Percentiles rank a stretch among this genome's conserved stretches.
phyloP scores from a whole-genome alignment of 257 asterid genomes.

The Hygrophila difformis region DNA sequence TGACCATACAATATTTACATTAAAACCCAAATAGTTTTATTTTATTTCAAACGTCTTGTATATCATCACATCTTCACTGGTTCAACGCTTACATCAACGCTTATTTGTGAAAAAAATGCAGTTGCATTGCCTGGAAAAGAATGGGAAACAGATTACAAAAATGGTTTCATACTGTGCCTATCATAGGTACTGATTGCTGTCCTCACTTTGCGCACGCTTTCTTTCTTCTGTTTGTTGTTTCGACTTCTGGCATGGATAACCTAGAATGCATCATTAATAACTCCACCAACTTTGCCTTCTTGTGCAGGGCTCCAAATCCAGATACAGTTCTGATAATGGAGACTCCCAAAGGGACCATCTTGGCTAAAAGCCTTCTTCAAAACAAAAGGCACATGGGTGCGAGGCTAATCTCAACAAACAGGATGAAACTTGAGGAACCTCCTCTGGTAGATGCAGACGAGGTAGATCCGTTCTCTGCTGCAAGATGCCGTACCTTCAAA shows the following conservation, averaged over 20 bases:
- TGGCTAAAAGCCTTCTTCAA: conserved; percentile 72
- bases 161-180: conserved; percentile 92
- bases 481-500: conserved; percentile 61
- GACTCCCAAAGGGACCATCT: conserved; percentile 74
- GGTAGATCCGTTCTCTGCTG: conserved; percentile 70
- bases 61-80: no score
- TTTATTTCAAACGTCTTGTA: no score
- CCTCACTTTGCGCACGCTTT: background rate
- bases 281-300: conserved; percentile 10
- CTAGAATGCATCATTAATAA: background rate
- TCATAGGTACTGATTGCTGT: conserved; percentile 59
- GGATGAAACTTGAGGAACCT: conserved; percentile 57
- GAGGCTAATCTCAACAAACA: conserved; percentile 69
- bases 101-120: conserved; percentile 33
- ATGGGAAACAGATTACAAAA: conserved; percentile 80
- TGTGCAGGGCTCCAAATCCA: conserved; percentile 75
- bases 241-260: background rate
- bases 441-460: conserved; percentile 45
- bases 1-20: no score
- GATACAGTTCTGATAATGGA: conserved; percentile 84
- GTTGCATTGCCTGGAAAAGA: conserved; percentile 92
- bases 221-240: background rate
- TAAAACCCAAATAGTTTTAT: no score
- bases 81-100: no score
- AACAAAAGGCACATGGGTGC: conserved; percentile 64